Evolutionary conservation across 257 asterid genomes (phyloP).

Genomic region (Solanum neorickii): DNA sequence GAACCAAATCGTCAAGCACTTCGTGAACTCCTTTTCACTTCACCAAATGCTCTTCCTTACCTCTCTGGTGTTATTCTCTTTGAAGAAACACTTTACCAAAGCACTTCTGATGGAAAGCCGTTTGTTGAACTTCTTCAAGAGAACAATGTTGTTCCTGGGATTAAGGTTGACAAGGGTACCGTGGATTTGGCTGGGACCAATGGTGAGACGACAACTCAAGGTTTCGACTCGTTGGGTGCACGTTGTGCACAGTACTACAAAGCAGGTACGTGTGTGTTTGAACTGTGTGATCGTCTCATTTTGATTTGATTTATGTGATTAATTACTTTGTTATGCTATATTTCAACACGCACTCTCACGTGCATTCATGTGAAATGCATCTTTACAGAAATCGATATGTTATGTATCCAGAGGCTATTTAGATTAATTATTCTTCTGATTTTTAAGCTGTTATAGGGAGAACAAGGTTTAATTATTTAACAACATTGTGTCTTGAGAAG

Average conservation of each 20-base stretch:
- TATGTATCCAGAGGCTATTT: neutral
- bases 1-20: constrained; percentile 80
- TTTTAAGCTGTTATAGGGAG: neutral
- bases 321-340: neutral
- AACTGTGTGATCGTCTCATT: neutral
- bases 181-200: constrained; percentile 69
- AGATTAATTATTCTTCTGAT: neutral
- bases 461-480: neutral
- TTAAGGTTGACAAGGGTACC: constrained; percentile 80
- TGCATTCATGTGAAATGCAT: neutral
- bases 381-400: neutral
- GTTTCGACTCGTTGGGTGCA: constrained; percentile 54
- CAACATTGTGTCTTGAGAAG: neutral
- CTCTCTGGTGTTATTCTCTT: constrained; percentile 87
- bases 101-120: constrained; percentile 56
- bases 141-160: constrained; percentile 60
- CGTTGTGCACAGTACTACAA: constrained; percentile 73
- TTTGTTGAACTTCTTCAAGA: constrained; percentile 68
- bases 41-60: constrained; percentile 63
- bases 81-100: constrained; percentile 87
- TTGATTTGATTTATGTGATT: neutral
- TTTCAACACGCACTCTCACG: neutral
- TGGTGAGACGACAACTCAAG: constrained; percentile 84
- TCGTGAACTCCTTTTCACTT: constrained; percentile 80
- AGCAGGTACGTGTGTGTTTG: constrained; percentile 20